phyloP scores from a whole-genome alignment of 495 filamentous ascomycete species.

The Articulospora tetracladia region DNA sequence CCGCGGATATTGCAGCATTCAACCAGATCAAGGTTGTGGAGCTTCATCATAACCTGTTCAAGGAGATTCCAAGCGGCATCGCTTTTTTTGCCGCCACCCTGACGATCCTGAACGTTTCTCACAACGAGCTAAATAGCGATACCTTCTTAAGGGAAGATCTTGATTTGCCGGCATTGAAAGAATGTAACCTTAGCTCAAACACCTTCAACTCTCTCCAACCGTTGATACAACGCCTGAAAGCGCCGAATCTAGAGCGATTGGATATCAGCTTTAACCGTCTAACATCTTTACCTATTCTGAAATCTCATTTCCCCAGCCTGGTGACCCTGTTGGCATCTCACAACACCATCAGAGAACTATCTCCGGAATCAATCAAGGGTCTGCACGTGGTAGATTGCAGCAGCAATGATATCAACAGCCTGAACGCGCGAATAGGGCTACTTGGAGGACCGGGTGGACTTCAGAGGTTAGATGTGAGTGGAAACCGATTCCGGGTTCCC shows the following conservation, averaged over 20 bases:
- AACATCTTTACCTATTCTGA: constrained; percentile 53
- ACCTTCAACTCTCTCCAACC: constrained; percentile 61
- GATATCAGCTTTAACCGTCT: constrained; percentile 80
- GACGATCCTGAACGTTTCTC: constrained; percentile 70
- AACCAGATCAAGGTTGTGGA: constrained; percentile 51
- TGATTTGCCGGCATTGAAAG: constrained; percentile 66
- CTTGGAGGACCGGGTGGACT: constrained; percentile 55
- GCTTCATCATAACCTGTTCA: constrained; percentile 73
- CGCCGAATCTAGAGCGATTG: constrained; percentile 68
- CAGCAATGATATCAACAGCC: constrained; percentile 74
- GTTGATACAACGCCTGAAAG: constrained; percentile 57
- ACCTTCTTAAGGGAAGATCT: constrained; percentile 57
- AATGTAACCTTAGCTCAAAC: constrained; percentile 69
- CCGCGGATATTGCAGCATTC: constrained; percentile 41
- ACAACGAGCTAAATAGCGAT: constrained; percentile 67
- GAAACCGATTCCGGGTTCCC: constrained; percentile 85
- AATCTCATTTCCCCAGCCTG: constrained; percentile 60
- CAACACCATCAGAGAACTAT: constrained; percentile 68
- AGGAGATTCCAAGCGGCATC: constrained; percentile 62
- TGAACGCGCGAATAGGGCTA: constrained; percentile 77
- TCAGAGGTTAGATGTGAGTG: constrained; percentile 57
- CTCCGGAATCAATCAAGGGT: constrained; percentile 70
- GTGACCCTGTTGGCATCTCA: constrained; percentile 66
- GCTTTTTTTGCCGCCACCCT: constrained; percentile 63
- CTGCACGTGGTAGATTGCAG: constrained; percentile 71